Percentiles rank a stretch among this genome's conserved stretches.
These are phyloP conservation scores for Mycena belliarum DNA, from an alignment of 768 basidiomycete genomes.

Conservation along the genomic window DNA sequence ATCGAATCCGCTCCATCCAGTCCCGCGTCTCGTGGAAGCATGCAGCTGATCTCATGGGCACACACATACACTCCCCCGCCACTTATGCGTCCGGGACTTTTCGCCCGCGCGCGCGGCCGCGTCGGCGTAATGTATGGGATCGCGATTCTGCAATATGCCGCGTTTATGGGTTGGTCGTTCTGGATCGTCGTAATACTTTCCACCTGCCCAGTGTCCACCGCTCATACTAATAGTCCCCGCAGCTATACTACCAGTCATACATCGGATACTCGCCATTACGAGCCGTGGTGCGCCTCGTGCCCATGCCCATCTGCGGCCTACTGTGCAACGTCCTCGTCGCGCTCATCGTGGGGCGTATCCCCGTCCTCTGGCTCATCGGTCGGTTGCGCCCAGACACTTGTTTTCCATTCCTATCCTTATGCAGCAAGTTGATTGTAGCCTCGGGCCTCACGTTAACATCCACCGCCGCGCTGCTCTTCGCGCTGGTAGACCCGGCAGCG, in stretches of 20 bases:
- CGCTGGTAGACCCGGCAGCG: conserved; percentile 55
- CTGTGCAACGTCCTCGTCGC: conserved; percentile 68
- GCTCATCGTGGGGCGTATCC: conserved; percentile 53
- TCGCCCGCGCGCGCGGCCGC: conserved; percentile 30
- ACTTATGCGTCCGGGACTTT: conserved; percentile 47
- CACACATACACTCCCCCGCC: conserved; percentile 47
- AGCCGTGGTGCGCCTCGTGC: conserved; percentile 67
- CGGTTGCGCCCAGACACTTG: conserved; percentile 20
- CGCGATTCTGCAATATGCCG: neutral
- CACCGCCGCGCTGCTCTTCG: conserved; percentile 65
- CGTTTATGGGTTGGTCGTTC: neutral
- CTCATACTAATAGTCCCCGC: neutral
- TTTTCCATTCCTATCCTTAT: neutral
- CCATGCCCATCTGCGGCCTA: conserved; percentile 69
- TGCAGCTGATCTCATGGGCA: neutral
- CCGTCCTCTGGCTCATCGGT: conserved; percentile 62
- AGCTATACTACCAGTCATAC: conserved; percentile 78
- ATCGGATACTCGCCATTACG: conserved; percentile 51
- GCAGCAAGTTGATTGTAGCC: neutral
- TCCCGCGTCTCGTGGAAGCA: neutral
- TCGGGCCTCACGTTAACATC: neutral
- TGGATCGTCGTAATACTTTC: neutral
- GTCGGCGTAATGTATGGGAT: neutral
- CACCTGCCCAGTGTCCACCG: conserved; percentile 39
- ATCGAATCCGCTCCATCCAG: neutral